Evolutionary conservation across 257 asterid species (phyloP), one percentile per base, ranked within the genome.

Genomic region (Solanum microdontum): DNA sequence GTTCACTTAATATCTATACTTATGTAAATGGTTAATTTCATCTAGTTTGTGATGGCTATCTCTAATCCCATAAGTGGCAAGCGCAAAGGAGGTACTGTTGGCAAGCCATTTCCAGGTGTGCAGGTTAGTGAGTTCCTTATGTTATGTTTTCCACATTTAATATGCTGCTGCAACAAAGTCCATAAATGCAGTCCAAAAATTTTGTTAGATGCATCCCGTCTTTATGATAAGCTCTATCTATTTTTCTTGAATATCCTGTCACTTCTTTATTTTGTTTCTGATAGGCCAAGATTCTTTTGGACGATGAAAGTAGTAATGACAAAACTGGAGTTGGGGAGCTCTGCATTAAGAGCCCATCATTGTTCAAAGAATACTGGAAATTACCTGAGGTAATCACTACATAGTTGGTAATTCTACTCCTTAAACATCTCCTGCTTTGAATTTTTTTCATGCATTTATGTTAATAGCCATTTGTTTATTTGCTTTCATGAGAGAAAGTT

Each of bases 51-150:
- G 90, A 97, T 97, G 99, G 97, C 95, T 64, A 76, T 97, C 86
- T 97, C 99, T 48, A 97, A 97, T 89, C 99, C 99, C 88, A 88
- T 97, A 48, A 88, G 83, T 28, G 99, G 98, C 79, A 88, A 91
- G 86, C 90, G 99, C 82, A 97, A 95, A 90, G 99, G 98, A 62
- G 98, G 98, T 66, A 97, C 99, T 11, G 98, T 97, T 68, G 99
- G 99, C 86, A 93, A 92, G 48, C 98, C 98, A 88, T 97, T 97
- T 86, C 95, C 98, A 2, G 94, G 96, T 68, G 99, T 97, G 89
- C 90, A 95, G 99, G 99, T 97, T 86, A 89, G 98, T 84, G 87
- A 70, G 84, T 45, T 80, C 68, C 39, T 43, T 26, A 14, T 79
- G 64, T 24, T 43, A 40, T 79, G 36, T 79, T 7, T 1, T 79